phyloP scores from a whole-genome alignment of 352 stramenopile species.

The Phytopythium helicoides region DNA sequence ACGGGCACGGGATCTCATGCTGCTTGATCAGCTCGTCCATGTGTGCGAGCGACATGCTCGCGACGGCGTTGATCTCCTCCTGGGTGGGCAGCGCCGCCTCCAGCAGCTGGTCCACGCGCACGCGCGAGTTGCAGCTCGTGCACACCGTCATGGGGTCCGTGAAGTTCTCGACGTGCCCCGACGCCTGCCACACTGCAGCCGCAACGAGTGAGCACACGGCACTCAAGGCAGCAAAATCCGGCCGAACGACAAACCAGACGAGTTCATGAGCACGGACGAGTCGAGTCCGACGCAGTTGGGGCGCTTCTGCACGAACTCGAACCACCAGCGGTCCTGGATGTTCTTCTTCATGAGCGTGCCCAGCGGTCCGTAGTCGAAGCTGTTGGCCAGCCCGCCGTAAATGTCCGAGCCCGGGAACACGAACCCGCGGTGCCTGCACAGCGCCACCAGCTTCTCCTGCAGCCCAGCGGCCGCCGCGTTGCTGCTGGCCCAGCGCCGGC shows the following conservation, averaged over 20 bases:
- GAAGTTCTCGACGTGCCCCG: constrained; percentile 96
- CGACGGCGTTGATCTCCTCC: constrained; percentile 45
- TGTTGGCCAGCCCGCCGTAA: constrained; percentile 97
- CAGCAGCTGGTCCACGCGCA: constrained; percentile 74
- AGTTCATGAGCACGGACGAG: constrained; percentile 95
- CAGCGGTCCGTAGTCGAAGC: constrained; percentile 97
- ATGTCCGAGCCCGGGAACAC: constrained; percentile 95
- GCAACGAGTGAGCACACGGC: background rate
- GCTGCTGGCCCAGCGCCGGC: constrained; percentile 38
- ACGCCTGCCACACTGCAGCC: constrained; percentile 90
- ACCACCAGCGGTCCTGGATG: constrained; percentile 97
- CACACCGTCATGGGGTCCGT: constrained; percentile 98
- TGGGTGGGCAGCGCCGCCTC: constrained; percentile 43
- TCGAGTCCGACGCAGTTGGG: constrained; percentile 96
- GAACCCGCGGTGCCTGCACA: constrained; percentile 92
- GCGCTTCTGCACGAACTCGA: constrained; percentile 93
- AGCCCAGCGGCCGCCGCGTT: constrained; percentile 21
- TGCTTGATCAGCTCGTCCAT: constrained; percentile 56
- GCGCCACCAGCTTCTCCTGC: constrained; percentile 70
- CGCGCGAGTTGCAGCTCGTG: constrained; percentile 88
- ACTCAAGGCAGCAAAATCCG: background rate
- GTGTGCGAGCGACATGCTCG: constrained; percentile 44
- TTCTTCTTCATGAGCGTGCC: constrained; percentile 97
- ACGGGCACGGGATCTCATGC: constrained; percentile 56
- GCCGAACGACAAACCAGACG: constrained; percentile 33